Evolutionary conservation across 2,329 filamentous ascomycete species (phyloP).

Genomic region (Colletotrichum sp.): DNA sequence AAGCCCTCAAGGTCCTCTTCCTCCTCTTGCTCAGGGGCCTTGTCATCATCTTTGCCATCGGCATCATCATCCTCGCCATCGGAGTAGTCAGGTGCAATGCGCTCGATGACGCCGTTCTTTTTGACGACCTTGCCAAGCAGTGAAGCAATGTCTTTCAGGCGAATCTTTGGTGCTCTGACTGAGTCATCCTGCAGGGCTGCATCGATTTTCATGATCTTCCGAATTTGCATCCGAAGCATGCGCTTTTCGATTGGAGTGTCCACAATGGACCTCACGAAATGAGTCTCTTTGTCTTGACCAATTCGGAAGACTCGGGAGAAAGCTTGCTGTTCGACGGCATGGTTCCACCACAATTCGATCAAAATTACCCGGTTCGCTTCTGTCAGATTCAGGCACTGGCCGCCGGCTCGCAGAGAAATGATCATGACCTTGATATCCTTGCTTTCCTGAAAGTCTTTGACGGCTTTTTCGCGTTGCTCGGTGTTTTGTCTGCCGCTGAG

Average conservation of each 20-base stretch:
- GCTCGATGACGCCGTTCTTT: background rate
- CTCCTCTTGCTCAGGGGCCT: background rate
- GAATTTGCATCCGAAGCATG: slow-evolving; percentile 57
- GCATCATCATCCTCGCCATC: background rate
- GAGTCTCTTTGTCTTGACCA: slow-evolving; percentile 65
- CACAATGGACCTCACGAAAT: slow-evolving; percentile 62
- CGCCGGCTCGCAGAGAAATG: slow-evolving; percentile 34
- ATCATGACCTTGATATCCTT: background rate
- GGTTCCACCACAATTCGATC: slow-evolving; percentile 40
- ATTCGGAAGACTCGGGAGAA: slow-evolving; percentile 65
- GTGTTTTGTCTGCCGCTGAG: slow-evolving; percentile 31
- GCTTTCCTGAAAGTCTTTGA: slow-evolving; percentile 26
- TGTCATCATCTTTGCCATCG: too few species aligned
- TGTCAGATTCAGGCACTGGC: background rate
- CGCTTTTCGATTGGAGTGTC: slow-evolving; percentile 61
- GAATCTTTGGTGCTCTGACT: background rate
- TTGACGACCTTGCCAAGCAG: background rate
- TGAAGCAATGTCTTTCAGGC: background rate
- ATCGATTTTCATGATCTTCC: slow-evolving; percentile 42
- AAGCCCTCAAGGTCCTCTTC: background rate
- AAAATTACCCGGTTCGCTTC: slow-evolving; percentile 58
- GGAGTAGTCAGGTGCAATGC: background rate
- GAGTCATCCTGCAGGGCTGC: background rate
- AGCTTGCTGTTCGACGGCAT: slow-evolving; percentile 61
- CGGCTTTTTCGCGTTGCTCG: slow-evolving; percentile 18